Conservation (phyloP, 139 green algal species). For the Micromonas commoda region DNA sequence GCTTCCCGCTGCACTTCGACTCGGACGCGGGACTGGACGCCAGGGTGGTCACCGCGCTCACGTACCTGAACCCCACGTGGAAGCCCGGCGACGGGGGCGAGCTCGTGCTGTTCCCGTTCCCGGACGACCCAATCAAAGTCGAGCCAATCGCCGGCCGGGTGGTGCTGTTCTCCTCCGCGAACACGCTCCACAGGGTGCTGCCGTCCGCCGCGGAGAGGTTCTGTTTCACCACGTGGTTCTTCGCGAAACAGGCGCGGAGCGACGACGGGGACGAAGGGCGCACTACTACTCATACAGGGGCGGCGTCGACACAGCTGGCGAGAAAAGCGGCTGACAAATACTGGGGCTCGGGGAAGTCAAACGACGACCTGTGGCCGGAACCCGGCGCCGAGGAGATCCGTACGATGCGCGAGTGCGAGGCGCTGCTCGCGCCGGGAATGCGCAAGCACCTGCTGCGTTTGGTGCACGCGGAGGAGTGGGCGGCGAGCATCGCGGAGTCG, state of each 20-base stretch:
- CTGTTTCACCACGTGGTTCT: constrained; percentile 18
- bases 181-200: constrained; percentile 11
- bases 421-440: neutral
- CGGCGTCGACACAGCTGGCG: too few relatives aligned
- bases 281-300: neutral
- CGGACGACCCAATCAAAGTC: neutral
- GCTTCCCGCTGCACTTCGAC: constrained; percentile 29
- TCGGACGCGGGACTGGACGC: neutral
- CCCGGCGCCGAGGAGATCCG: too few relatives aligned
- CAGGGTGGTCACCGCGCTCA: neutral
- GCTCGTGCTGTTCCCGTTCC: constrained; percentile 5
- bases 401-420: neutral
- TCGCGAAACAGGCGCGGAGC: neutral
- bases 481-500: neutral
- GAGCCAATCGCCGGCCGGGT: neutral
- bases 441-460: constrained; percentile 12
- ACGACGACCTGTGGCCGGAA: too few relatives aligned
- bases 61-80: constrained; percentile 16
- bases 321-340: too few relatives aligned
- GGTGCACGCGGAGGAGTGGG: constrained; percentile 2
- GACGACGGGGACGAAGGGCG: neutral
- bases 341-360: too few relatives aligned
- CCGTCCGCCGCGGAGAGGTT: neutral
- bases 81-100: constrained; percentile 17
- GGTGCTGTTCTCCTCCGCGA: constrained; percentile 12